Evolutionary conservation across 768 basidiomycete species (phyloP).

Genomic region (Amanita pseudoporphyria): DNA sequence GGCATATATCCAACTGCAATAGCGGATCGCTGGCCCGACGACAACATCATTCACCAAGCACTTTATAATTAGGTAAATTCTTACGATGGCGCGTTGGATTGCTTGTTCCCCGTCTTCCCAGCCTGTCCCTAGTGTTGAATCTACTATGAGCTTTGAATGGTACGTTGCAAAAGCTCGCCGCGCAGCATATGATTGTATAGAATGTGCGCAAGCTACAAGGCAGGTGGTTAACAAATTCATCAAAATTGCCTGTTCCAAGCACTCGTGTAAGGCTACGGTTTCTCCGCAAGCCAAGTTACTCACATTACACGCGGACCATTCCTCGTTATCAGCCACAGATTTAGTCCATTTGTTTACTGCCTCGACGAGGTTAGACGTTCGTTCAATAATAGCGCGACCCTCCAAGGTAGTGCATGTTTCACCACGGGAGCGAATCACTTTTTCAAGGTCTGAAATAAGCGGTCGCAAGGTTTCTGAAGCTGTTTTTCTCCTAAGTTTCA

Average conservation of each 20-base stretch:
- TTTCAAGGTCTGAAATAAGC: constrained; percentile 27
- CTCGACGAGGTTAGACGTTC: constrained; percentile 20
- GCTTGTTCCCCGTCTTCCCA: constrained; percentile 33
- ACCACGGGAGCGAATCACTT: constrained; percentile 19
- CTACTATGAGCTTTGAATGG: constrained; percentile 35
- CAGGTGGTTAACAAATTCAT: constrained; percentile 13
- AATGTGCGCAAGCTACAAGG: constrained; percentile 24
- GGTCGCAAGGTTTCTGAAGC: constrained; percentile 33
- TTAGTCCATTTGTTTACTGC: constrained; percentile 21
- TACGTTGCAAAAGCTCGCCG: constrained; percentile 33
- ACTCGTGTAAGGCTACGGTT: not conserved
- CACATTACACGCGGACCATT: constrained; percentile 22
- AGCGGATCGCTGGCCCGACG: constrained; percentile 25
- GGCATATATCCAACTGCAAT: constrained; percentile 20
- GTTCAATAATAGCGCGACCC: constrained; percentile 22
- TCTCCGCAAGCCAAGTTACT: constrained; percentile 6
- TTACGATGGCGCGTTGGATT: constrained; percentile 30
- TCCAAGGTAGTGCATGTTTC: constrained; percentile 18
- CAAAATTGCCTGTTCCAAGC: constrained; percentile 13
- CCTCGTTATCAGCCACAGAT: constrained; percentile 14
- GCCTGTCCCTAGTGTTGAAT: constrained; percentile 19
- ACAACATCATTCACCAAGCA: not conserved
- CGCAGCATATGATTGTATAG: constrained; percentile 34
- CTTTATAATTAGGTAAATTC: constrained; percentile 12
- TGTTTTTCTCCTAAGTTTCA: constrained; percentile 32